Conservation (phyloP, 192 early-diverging fungal genomes). For the Coemansia sp. region DNA sequence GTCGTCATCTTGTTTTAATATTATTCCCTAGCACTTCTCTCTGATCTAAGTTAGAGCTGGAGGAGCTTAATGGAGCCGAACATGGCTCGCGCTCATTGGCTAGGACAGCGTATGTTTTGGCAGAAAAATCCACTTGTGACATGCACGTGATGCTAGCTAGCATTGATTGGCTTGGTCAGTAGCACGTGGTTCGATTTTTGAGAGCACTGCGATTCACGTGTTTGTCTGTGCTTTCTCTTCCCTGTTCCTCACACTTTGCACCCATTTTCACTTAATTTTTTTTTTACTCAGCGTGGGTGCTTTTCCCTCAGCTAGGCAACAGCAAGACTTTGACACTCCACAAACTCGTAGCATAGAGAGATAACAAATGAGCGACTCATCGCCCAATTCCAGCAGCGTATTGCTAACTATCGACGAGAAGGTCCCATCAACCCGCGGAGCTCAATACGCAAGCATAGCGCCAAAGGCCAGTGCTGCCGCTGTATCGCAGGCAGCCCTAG, state of each 20-base stretch:
- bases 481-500: background rate
- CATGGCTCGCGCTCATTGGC: background rate
- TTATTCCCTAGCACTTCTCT: background rate
- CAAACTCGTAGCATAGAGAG: background rate
- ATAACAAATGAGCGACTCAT: slow-evolving; percentile 11
- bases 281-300: too few relatives aligned
- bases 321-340: background rate
- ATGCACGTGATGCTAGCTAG: slow-evolving; percentile 28
- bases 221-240: slow-evolving; percentile 3
- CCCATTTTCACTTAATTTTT: slow-evolving; percentile 22
- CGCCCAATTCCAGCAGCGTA: slow-evolving; percentile 26
- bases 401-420: slow-evolving; percentile 40
- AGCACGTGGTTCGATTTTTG: slow-evolving; percentile 47
- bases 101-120: background rate
- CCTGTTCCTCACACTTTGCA: background rate
- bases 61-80: background rate
- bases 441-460: slow-evolving; percentile 34
- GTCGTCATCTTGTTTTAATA: background rate
- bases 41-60: background rate
- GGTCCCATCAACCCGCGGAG: background rate
- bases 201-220: background rate
- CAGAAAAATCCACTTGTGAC: slow-evolving; percentile 8
- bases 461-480: slow-evolving; percentile 8
- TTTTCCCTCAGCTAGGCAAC: background rate
- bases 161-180: slow-evolving; percentile 24